Evolutionary conservation across 2,329 filamentous ascomycete genomes (phyloP).

Genomic region (Arthrocladium fulminans): DNA sequence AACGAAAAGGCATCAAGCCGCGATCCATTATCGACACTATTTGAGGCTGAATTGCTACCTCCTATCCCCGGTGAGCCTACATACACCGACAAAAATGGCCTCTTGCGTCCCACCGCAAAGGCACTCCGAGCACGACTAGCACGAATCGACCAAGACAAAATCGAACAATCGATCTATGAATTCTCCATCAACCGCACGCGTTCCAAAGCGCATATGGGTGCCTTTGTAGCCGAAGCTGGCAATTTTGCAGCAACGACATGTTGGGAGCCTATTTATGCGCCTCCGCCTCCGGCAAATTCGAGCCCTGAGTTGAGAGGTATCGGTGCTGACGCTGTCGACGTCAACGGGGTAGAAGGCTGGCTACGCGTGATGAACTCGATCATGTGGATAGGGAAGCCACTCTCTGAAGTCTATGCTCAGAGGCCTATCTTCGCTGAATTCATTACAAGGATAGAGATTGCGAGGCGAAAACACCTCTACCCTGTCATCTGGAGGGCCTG

Average conservation of each 20-base stretch:
- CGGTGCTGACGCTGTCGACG: background rate
- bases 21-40: background rate
- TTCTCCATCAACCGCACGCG: background rate
- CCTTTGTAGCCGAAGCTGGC: conserved; percentile 1
- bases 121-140: background rate
- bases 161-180: background rate
- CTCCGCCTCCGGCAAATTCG: background rate
- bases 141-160: background rate
- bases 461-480: background rate
- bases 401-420: background rate
- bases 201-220: background rate
- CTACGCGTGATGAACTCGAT: background rate
- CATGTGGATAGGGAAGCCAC: background rate
- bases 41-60: background rate
- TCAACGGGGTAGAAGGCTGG: background rate
- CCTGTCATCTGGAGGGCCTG: background rate
- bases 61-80: background rate
- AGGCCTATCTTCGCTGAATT: background rate
- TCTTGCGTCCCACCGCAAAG: background rate
- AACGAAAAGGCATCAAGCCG: background rate
- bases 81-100: background rate
- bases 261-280: conserved; percentile 3
- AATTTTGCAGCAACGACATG: background rate
- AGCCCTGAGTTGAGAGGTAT: background rate
- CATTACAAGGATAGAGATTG: background rate